These are phyloP conservation scores for Epichloe elymi DNA, from an alignment of 2,329 filamentous ascomycete species.

Conservation along the genomic window DNA sequence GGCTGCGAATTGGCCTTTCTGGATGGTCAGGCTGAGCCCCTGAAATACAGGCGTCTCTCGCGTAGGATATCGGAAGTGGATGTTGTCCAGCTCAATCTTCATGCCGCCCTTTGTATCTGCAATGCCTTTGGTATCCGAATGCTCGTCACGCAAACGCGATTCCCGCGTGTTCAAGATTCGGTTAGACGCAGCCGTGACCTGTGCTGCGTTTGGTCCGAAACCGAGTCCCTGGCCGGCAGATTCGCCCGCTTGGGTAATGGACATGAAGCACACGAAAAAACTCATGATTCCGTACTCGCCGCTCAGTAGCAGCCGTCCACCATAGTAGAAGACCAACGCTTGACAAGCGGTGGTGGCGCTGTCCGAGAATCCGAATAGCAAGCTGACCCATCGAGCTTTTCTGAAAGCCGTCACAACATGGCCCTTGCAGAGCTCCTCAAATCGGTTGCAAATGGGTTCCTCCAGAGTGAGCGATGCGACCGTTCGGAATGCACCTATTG, in stretches of 20 bases:
- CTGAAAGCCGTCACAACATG: constrained; percentile 48
- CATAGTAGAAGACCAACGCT: constrained; percentile 56
- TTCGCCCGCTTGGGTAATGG: constrained; percentile 55
- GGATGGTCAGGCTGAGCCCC: constrained; percentile 48
- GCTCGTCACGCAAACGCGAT: constrained; percentile 23
- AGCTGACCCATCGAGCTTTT: constrained; percentile 47
- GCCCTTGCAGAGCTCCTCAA: constrained; percentile 40
- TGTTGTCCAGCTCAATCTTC: constrained; percentile 40
- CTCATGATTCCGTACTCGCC: constrained; percentile 32
- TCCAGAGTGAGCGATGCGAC: constrained; percentile 60
- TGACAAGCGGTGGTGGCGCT: constrained; percentile 50
- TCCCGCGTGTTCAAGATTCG: constrained; percentile 42
- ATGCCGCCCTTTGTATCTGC: constrained; percentile 35
- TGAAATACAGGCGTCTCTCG: constrained; percentile 44
- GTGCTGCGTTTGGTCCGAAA: constrained; percentile 51
- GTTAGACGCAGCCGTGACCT: constrained; percentile 45
- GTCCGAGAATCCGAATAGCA: constrained; percentile 58
- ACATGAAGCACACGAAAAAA: constrained; percentile 49
- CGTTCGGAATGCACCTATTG: constrained; percentile 61
- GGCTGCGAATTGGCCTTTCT: constrained; percentile 57
- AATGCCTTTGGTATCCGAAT: constrained; percentile 22
- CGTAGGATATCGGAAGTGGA: constrained; percentile 49
- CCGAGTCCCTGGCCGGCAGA: constrained; percentile 53
- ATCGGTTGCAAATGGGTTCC: constrained; percentile 47
- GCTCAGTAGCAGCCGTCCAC: constrained; percentile 41